Percentiles rank a stretch among this genome's conserved stretches.
Evolutionary conservation across 169 alveolate genomes (phyloP).

Genomic region (Neospora caninum): DNA sequence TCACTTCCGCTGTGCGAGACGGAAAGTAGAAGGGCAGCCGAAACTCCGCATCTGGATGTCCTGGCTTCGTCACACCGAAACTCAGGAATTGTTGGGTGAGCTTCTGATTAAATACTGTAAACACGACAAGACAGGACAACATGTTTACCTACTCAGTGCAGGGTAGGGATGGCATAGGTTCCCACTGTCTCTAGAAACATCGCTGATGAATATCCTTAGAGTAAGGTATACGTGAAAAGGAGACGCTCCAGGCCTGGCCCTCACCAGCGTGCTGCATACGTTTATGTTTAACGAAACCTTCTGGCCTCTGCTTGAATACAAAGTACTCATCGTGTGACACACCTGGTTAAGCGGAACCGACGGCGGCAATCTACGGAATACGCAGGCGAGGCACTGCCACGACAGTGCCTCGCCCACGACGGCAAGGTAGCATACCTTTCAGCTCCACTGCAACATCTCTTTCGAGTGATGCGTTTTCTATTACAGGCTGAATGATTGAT

Average conservation of each 20-base stretch:
- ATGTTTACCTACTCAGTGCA: not conserved
- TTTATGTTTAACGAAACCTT: too few relatives aligned
- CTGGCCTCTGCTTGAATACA: too few relatives aligned
- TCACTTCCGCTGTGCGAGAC: not conserved
- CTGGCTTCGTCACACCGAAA: not conserved
- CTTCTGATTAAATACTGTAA: not conserved
- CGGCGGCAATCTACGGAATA: too few relatives aligned
- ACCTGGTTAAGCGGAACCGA: too few relatives aligned
- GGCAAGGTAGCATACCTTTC: not conserved
- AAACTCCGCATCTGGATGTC: not conserved
- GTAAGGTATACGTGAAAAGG: not conserved
- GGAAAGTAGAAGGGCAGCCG: conserved; percentile 15
- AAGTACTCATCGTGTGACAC: too few relatives aligned
- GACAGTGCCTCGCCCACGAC: not conserved
- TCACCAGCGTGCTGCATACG: too few relatives aligned
- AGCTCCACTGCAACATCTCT: not conserved
- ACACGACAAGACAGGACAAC: not conserved
- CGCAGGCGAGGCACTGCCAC: too few relatives aligned
- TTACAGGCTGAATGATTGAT: not conserved
- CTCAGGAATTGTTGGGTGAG: not conserved
- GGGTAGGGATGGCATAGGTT: not conserved
- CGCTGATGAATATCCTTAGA: not conserved
- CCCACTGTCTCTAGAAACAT: not conserved
- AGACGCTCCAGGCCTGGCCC: too few relatives aligned
- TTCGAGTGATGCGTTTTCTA: not conserved